phyloP scores from a whole-genome alignment of 2,329 filamentous ascomycete species.

The Arthrobotrys musiformis region DNA sequence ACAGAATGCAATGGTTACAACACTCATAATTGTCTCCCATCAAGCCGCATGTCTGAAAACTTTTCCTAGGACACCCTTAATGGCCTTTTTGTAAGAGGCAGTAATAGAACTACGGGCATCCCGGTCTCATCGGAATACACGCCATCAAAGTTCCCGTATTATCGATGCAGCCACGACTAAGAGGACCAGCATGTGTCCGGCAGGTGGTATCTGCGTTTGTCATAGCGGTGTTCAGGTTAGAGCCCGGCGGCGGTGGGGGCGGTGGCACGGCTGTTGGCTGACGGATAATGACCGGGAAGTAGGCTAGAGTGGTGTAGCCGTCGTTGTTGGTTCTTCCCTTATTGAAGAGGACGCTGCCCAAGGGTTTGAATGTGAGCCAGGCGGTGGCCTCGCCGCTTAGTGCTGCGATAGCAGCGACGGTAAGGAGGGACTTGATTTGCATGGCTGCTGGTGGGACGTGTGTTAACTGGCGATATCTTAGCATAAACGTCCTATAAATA shows the following conservation, averaged over 20 bases:
- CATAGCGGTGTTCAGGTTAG: slow-evolving; percentile 26
- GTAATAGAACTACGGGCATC: slow-evolving; percentile 26
- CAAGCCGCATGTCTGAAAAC: not conserved
- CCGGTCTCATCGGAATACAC: slow-evolving; percentile 24
- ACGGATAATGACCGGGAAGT: slow-evolving; percentile 35
- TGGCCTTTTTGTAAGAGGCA: too few species aligned
- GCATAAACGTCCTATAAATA: not conserved
- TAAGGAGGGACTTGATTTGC: slow-evolving; percentile 29
- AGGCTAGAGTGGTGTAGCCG: slow-evolving; percentile 39
- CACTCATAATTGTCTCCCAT: too few species aligned
- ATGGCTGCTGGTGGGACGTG: not conserved
- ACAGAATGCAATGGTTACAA: too few species aligned
- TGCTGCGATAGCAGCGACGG: slow-evolving; percentile 9
- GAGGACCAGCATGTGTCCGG: not conserved
- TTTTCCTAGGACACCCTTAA: not conserved
- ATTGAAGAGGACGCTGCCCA: slow-evolving; percentile 19
- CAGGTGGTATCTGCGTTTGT: slow-evolving; percentile 16
- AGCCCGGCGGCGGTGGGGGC: slow-evolving; percentile 4
- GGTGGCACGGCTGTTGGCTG: slow-evolving; percentile 14
- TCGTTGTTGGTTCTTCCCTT: slow-evolving; percentile 29
- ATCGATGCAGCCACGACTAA: slow-evolving; percentile 26
- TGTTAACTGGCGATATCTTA: not conserved
- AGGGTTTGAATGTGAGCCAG: slow-evolving; percentile 32
- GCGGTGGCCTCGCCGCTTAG: slow-evolving; percentile 22
- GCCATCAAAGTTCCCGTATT: slow-evolving; percentile 11